A percentile compares a stretch with the other conserved stretches of the same genome.
Evolutionary conservation across 1,284 basidiomycete species (phyloP).

Genomic region (Cutaneotrichosporon mucoides): DNA sequence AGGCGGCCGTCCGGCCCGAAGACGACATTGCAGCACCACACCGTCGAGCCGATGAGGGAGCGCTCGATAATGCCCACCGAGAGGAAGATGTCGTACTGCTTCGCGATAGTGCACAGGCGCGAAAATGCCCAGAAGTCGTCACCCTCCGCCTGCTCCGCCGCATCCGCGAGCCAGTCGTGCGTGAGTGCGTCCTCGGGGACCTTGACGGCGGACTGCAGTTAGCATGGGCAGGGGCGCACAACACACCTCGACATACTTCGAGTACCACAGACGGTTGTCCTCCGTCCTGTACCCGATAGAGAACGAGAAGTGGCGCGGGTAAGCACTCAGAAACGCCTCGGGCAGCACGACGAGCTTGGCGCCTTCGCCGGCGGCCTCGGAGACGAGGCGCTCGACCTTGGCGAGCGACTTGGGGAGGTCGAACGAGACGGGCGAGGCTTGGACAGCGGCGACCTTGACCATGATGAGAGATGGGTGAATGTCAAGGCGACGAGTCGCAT

Average conservation of each 20-base stretch:
- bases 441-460: constrained; percentile 28
- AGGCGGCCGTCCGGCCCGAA: constrained; percentile 58
- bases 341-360: constrained; percentile 64
- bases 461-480: neutral
- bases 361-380: constrained; percentile 55
- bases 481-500: too few species aligned
- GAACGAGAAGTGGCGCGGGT: constrained; percentile 41
- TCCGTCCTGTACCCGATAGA: constrained; percentile 28
- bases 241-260: constrained; percentile 49
- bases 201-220: constrained; percentile 17
- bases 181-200: constrained; percentile 23
- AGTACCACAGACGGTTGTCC: constrained; percentile 34
- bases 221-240: neutral
- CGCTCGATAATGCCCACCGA: constrained; percentile 67
- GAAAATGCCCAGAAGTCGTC: constrained; percentile 23
- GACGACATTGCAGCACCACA: constrained; percentile 67
- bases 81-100: constrained; percentile 46
- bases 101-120: constrained; percentile 15
- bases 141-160: neutral
- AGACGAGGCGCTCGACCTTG: constrained; percentile 57
- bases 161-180: constrained; percentile 15
- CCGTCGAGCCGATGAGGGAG: constrained; percentile 57
- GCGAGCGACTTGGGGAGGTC: constrained; percentile 56
- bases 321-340: constrained; percentile 58
- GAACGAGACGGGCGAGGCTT: constrained; percentile 50